Conservation (phyloP, 768 basidiomycete genomes). For the Suillus decipiens region DNA sequence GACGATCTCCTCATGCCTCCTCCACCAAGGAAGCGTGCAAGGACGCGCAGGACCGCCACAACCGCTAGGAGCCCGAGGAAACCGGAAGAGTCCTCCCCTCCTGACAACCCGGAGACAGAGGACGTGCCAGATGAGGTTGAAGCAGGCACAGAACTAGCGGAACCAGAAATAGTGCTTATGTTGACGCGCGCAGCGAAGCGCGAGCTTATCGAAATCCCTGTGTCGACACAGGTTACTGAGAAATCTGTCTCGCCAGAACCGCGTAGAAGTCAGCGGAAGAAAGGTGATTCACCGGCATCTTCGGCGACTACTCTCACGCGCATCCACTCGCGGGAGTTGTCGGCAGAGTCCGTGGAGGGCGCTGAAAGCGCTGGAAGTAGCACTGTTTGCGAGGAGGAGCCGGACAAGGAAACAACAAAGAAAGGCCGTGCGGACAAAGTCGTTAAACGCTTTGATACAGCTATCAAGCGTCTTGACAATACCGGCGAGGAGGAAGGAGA, state of each 20-base stretch:
- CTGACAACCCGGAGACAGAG: slow-evolving; percentile 12
- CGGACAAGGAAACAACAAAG: slow-evolving; percentile 28
- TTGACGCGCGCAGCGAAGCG: slow-evolving; percentile 20
- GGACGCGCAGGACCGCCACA: slow-evolving; percentile 26
- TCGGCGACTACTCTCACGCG: slow-evolving; percentile 32
- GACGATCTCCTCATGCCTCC: slow-evolving; percentile 28
- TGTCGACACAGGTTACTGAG: slow-evolving; percentile 14
- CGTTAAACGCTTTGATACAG: neutral
- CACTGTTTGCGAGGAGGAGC: slow-evolving; percentile 33
- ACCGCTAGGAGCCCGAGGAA: slow-evolving; percentile 12
- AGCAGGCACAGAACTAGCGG: slow-evolving; percentile 9
- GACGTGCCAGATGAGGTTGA: slow-evolving; percentile 6
- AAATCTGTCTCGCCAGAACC: slow-evolving; percentile 16
- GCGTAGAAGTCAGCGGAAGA: slow-evolving; percentile 34
- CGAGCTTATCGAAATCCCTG: slow-evolving; percentile 24
- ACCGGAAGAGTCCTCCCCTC: slow-evolving; percentile 8
- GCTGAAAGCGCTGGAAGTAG: slow-evolving; percentile 35
- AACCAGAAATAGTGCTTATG: slow-evolving; percentile 1
- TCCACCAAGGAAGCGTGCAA: slow-evolving; percentile 33
- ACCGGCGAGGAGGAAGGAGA: slow-evolving; percentile 17
- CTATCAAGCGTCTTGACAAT: slow-evolving; percentile 10
- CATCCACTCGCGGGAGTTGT: slow-evolving; percentile 26
- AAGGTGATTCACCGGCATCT: slow-evolving; percentile 31
- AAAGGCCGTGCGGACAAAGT: neutral
- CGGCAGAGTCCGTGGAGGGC: slow-evolving; percentile 29